Evolutionary conservation across 805 yeast species (phyloP), one percentile per base, ranked within the genome.

Genomic region (Pichia kluyveri): DNA sequence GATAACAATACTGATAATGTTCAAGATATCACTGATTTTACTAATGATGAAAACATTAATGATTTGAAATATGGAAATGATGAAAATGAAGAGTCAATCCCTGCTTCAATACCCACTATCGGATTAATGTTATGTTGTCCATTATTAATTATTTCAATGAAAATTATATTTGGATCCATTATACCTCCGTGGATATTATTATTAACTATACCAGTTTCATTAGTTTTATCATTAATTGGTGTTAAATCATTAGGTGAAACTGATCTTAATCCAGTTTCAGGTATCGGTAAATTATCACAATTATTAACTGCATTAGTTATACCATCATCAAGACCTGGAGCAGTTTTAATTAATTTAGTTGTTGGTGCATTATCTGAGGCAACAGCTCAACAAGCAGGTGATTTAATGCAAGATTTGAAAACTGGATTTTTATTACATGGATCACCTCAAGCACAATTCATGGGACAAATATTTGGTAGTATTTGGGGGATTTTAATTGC

Each of bases 381-480:
- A 0, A 98, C 98, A 9, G 96, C 99, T 3, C 98, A 93, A 68
- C 99, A 91, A 67, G 97, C 98, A 2, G 98, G 99, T 31, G 99
- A 91, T 66, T 71, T 91, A 60, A 86, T 93, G 96, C 99, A 91
- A 69, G 98, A 93, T 67, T 71, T 91, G 56, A 93, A 93, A 63
- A 90, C 99, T 0, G 98, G 98, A 0, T 91, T 86, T 65, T 65
- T 91, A 46, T 60, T 91, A 2, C 96, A 95, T 15, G 97, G 98
- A 0, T 85, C 96, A 0, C 96, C 96, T 17, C 77, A 75, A 52
- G 95, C 95, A 4, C 99, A 93, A 65, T 90, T 93, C 57, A 61
- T 80, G 19, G 98, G 97, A 0, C 98, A 93, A 66, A 55, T 89
- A 14, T 76, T 89, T 39, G 99, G 99, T 0, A 86, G 97, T 0